Percentiles rank a stretch among this genome's conserved stretches.
Evolutionary conservation across 257 asterid species (phyloP).

Genomic region (Plectranthus barbatus): DNA sequence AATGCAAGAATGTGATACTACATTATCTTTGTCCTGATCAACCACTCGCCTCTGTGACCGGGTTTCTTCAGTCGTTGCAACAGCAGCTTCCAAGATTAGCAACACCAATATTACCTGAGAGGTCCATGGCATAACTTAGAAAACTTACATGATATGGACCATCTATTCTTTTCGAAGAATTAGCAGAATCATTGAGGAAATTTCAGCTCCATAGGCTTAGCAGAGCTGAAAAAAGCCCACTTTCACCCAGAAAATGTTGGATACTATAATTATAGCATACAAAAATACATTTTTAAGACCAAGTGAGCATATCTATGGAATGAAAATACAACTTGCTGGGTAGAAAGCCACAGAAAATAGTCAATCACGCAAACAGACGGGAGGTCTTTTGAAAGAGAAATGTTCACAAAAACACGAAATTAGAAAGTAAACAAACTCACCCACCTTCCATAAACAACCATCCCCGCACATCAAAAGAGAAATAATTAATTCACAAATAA

Average conservation of each 20-base stretch:
- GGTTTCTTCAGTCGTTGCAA: conserved; percentile 35
- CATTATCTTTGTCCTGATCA: conserved; percentile 32
- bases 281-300: background rate
- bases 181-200: background rate
- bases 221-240: background rate
- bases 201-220: background rate
- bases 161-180: background rate
- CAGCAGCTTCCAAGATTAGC: conserved; percentile 44
- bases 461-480: background rate
- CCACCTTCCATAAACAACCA: background rate
- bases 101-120: conserved; percentile 61
- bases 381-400: background rate
- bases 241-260: background rate
- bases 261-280: background rate
- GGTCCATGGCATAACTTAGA: conserved; percentile 1
- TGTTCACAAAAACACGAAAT: background rate
- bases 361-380: background rate
- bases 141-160: background rate
- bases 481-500: background rate
- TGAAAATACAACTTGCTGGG: background rate
- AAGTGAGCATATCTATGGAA: background rate
- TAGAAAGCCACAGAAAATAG: background rate
- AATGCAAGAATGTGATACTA: conserved; percentile 72
- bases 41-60: conserved; percentile 30
- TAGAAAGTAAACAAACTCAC: background rate